phyloP scores from a whole-genome alignment of 169 alveolate genomes.

The Plasmodium relictum region DNA sequence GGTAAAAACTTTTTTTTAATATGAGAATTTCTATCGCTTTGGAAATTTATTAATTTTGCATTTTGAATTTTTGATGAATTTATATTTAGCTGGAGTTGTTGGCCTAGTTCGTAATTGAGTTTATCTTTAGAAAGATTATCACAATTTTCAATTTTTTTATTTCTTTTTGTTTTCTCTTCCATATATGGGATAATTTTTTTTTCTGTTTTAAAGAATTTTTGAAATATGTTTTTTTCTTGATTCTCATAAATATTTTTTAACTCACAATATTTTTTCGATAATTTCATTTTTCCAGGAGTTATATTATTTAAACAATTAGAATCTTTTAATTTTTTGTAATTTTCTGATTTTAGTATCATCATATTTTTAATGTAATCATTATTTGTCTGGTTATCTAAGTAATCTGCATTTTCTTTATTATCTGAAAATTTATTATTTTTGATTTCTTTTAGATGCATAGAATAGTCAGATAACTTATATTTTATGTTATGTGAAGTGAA shows the following conservation, averaged over 20 bases:
- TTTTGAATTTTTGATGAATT: background rate
- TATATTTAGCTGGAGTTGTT: no score
- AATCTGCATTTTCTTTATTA: no score
- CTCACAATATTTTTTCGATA: background rate
- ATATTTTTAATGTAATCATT: background rate
- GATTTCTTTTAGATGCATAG: background rate
- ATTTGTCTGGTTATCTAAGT: no score
- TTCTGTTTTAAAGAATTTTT: no score
- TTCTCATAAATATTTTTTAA: background rate
- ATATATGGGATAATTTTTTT: no score
- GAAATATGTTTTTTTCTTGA: background rate
- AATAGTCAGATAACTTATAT: slow-evolving; percentile 58
- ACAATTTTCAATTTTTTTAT: no score
- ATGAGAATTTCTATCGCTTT: background rate
- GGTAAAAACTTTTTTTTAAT: background rate
- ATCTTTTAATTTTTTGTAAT: no score
- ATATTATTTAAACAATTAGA: background rate
- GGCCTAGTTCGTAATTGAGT: no score
- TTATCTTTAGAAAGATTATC: no score
- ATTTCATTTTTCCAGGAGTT: background rate
- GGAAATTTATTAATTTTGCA: background rate
- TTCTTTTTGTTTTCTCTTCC: no score
- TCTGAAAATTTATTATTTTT: background rate
- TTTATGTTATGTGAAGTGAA: slow-evolving; percentile 19
- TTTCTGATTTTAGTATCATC: background rate